Conservation (phyloP, 106 monocot genomes). For the Acorus calamus region DNA sequence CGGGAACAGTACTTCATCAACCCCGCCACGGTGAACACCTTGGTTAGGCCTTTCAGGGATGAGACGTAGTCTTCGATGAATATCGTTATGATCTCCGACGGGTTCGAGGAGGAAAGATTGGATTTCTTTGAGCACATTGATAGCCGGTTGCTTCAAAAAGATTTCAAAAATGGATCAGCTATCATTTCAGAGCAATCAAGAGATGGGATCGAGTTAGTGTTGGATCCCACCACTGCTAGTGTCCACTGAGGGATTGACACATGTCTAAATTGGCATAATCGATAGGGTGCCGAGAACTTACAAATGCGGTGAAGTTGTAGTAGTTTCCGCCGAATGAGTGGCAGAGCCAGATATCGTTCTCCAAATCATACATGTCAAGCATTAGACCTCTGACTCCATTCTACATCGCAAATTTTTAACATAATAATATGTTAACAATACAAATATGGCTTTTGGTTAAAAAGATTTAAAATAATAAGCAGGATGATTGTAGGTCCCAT, state of each 20-base stretch:
- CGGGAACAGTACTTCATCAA: conserved; percentile 14
- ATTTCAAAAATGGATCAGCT: conserved; percentile 11
- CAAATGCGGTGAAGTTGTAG: conserved; percentile 1
- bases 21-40: conserved; percentile 14
- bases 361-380: conserved; percentile 17
- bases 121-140: conserved; percentile 18
- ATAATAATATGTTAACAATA: too few species aligned
- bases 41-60: conserved; percentile 11
- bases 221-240: background rate
- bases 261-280: background rate
- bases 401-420: background rate
- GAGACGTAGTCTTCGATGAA: conserved; percentile 21
- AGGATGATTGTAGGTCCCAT: too few species aligned
- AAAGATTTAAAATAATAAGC: too few species aligned
- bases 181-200: too few species aligned
- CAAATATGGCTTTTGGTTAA: too few species aligned
- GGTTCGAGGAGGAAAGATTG: conserved; percentile 12
- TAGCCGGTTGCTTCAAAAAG: conserved; percentile 13
- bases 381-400: conserved; percentile 18
- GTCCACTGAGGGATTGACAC: background rate
- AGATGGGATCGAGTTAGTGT: too few species aligned
- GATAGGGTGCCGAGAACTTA: background rate
- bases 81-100: conserved; percentile 12
- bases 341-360: background rate
- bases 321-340: too few species aligned